Evolutionary conservation across 768 basidiomycete genomes (phyloP), one percentile per base, ranked within the genome.

Genomic region (Panaeolus cyanescens): DNA sequence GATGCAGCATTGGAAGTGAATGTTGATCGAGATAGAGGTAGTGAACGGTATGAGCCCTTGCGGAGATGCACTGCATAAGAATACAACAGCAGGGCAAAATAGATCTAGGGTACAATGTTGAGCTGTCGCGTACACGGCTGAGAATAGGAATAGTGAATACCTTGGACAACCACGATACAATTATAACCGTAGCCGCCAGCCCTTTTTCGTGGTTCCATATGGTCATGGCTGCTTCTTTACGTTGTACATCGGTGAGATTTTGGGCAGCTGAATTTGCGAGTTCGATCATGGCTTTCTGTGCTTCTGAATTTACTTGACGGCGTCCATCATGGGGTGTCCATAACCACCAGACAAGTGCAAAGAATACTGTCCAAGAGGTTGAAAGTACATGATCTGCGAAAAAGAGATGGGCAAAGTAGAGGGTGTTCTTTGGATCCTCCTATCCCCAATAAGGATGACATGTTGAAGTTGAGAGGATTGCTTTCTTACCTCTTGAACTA

Each of bases 121-220:
- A 64, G 55, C 25, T 30, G 65, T 55, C 34, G 32, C 5, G 60
- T 55, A 55, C 34, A 7, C 4, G 25, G 22, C n/a, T 54, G 20
- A n/a, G 32, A 56, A 37, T 39, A 17, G 15, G 32, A 39, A 19
- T 28, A 33, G 72, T 20, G 55, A 85, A 64, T 62, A 95, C 96
- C 87, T 98, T 98, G 71, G 84, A 77, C 25, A 94, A 63, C 95
- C 95, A 99, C 13, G 95, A 93, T 3, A 90, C 58, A 15, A 92
- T 74, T 61, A 99, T 87, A 54, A 96, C 86, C 6, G 83, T 75
- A 0, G 85, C 84, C 0, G 96, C 95, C 10, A 85, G 84, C 2
- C 89, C 89, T 71, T 94, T 94, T 79, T 99, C 97, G 57, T 89
- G 81, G 64, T 90, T 84, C 97, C 97, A 99, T 28, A 99, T 88